Conservation (phyloP, 1,284 basidiomycete species). For the Spongiforma sp. region DNA sequence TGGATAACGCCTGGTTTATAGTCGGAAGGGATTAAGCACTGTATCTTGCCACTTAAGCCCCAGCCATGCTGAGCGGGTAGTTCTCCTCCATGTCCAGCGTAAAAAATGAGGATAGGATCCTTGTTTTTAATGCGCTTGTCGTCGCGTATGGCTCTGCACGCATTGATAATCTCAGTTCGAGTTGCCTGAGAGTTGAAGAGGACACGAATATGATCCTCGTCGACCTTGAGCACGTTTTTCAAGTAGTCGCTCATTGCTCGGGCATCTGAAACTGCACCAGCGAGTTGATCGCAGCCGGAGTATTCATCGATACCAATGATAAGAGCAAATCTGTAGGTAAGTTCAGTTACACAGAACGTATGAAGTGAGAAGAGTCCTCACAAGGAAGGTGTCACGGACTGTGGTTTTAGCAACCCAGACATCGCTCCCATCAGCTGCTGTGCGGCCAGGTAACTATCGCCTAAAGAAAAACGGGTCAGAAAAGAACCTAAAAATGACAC, state of each 20-base stretch:
- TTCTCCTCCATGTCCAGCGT: constrained; percentile 65
- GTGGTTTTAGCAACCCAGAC: too few species aligned
- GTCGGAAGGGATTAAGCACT: constrained; percentile 64
- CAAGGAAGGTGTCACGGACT: too few species aligned
- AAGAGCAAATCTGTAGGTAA: constrained; percentile 50
- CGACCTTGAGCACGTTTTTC: constrained; percentile 52
- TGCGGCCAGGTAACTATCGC: too few species aligned
- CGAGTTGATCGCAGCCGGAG: constrained; percentile 56
- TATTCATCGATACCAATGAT: constrained; percentile 66
- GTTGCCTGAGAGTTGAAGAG: constrained; percentile 59
- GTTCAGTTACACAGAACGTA: too few species aligned
- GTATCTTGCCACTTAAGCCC: constrained; percentile 44
- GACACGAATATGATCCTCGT: constrained; percentile 56
- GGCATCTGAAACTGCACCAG: constrained; percentile 62
- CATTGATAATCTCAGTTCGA: constrained; percentile 55
- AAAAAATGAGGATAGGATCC: constrained; percentile 66
- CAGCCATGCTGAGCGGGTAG: constrained; percentile 57
- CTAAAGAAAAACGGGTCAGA: too few species aligned
- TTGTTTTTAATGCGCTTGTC: constrained; percentile 57
- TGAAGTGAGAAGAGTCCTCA: too few species aligned
- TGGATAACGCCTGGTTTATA: constrained; percentile 51
- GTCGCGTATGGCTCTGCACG: constrained; percentile 54
- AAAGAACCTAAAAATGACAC: too few species aligned
- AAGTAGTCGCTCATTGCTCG: constrained; percentile 56
- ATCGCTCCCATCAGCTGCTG: too few species aligned